Base-by-base conservation (phyloP, 176 grass and related monocot species). In the Alopecurus myosuroides region DNA sequence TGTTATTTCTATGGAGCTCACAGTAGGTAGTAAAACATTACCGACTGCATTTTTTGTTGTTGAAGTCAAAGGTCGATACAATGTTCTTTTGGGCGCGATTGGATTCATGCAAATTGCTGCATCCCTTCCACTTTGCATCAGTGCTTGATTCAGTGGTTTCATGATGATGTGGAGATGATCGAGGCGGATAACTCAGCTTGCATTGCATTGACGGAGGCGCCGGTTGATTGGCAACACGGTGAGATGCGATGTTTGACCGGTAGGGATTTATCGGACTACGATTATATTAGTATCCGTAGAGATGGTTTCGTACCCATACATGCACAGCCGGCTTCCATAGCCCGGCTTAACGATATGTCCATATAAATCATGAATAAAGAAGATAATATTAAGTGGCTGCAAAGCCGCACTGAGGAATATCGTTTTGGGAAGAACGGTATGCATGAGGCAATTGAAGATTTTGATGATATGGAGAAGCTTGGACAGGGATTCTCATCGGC, bases 1-100 rank as follows among this genome's bases (percentile, higher is more conserved):
- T 4, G 9, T 58, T 23, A 58, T 58, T 58, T 58, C n/a, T 25
- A 25, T 58, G 55, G 55, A 58, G 55, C 55, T 58, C n/a, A 58
- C n/a, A 26, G 55, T 58, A 3, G 55, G 55, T 0, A 58, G n/a
- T 18, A 46, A 46, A 3, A 46, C 12, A 46, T 46, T 46, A 12
- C 44, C 44, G 44, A 46, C 44, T 46, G 12, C 49, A 19, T 51
- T 51, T 20, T 51, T 17, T 20, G 49, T 51, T 20, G 49, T 75
- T 50, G 72, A 75, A 33, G 72, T 77, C 13, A 77, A 61, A 9
- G 76, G 76, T 15, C n/a, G 76, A 9, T 78, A 78, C 18, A 78
- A 61, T 28, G 5, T 78, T 28, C 0, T 78, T 1, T 18, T 78
- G 76, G 76, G 0, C 36, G 49, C 10, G 51, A 55, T 55, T 55